Evolutionary conservation across 2,329 filamentous ascomycete species (phyloP), one percentile per base, ranked within the genome.

Genomic region (Ophiostoma quercus): DNA sequence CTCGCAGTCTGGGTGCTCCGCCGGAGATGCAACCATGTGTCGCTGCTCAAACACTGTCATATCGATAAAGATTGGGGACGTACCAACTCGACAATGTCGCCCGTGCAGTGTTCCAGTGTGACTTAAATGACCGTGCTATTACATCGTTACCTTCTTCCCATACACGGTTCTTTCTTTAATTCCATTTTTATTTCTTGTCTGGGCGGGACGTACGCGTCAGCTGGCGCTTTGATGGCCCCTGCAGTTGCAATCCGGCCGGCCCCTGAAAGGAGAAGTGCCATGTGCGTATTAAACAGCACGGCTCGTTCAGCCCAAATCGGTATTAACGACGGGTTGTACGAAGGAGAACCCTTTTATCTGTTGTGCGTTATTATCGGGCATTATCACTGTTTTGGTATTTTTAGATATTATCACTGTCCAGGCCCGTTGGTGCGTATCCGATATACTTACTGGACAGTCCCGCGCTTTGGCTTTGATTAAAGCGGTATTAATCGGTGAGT

Each of bases 61-160:
- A 11, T 12, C 22, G 51, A 57, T 25, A 11, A 57, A 29, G 9
- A 7, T 47, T 47, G 43, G 43, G 43, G 19, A n/a, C 19, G 43
- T 47, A 16, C 57, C 25, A 62, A 62, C 22, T 8, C 12, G 32
- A 34, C 25, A 32, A 25, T 34, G 12, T 19, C 25, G 6, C 57
- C 57, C 57, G 25, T 62, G 57, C 57, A 34, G 57, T 25, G 25
- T 62, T 32, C 32, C 22, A 32, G 22, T 62, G 57, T 25, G 12
- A 62, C 57, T 62, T 62, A 62, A 16, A 2, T 62, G 25, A 12
- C 5, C 2, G 11, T 32, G 71, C 89, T 62, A 62, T 57, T 25
- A 25, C 7, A n/a, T 16, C 47, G 34, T 34, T 6, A 34, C 34
- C 34, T 34, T 8, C 8, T 34, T 34, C 25, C 25, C 39, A 12